Evolutionary conservation across 768 basidiomycete genomes (phyloP).

Genomic region (Russula sp.): DNA sequence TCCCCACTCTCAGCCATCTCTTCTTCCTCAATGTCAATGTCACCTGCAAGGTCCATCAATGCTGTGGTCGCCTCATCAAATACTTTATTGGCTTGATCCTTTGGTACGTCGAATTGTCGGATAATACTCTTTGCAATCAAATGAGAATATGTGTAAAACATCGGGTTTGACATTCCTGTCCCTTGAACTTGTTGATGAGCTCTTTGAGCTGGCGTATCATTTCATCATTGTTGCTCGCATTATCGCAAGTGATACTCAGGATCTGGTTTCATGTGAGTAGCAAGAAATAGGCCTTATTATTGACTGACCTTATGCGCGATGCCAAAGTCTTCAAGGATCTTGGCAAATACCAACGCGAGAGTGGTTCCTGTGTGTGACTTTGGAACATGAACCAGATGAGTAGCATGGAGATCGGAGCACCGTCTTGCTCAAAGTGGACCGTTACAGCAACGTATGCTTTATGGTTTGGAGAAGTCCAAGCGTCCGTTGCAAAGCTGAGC

Average conservation of each 20-base stretch:
- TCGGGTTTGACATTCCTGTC: slow-evolving; percentile 31
- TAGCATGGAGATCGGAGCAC: neutral
- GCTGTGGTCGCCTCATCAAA: neutral
- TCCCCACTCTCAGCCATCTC: neutral
- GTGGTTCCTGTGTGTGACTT: neutral
- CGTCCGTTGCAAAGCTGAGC: neutral
- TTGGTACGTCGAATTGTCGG: slow-evolving; percentile 37
- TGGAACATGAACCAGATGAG: neutral
- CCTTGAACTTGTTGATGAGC: slow-evolving; percentile 32
- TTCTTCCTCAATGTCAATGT: neutral
- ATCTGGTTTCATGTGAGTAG: no score
- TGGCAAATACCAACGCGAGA: neutral
- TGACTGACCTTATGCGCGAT: slow-evolving; percentile 36
- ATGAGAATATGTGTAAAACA: slow-evolving; percentile 44
- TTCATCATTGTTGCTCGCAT: slow-evolving; percentile 40
- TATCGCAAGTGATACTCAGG: slow-evolving; percentile 33
- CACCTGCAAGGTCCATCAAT: no score
- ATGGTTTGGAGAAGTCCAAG: neutral
- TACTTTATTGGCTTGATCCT: slow-evolving; percentile 9
- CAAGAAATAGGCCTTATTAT: neutral
- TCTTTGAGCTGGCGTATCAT: slow-evolving; percentile 37
- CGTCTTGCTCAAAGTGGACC: neutral
- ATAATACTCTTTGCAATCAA: slow-evolving; percentile 39
- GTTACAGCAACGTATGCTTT: neutral
- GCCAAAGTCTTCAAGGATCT: neutral